These are phyloP conservation scores for Bonia amplexicaulis DNA, from an alignment of 176 grass and related monocot species.

Conservation along the genomic window DNA sequence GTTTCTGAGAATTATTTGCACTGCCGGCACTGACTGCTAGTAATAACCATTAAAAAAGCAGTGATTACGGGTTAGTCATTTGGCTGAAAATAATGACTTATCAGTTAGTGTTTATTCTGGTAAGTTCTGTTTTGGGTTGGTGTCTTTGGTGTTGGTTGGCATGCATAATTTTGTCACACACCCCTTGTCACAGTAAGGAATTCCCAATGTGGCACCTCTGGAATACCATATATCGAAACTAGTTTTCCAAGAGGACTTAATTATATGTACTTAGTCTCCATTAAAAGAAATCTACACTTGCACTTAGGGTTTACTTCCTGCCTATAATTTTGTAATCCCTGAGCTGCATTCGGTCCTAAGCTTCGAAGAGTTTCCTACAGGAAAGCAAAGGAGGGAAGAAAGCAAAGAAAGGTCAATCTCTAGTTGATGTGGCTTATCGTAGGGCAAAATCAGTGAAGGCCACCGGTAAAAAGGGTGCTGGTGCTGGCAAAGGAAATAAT, in stretches of 20 bases:
- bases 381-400: constrained; percentile 53
- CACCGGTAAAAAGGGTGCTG: constrained; percentile 39
- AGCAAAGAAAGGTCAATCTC: constrained; percentile 49
- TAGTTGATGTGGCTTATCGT: constrained; percentile 80
- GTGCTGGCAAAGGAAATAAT: constrained; percentile 42
- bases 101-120: not conserved
- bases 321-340: not conserved
- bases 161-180: not conserved
- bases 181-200: not conserved
- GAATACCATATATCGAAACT: not conserved
- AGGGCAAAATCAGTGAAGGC: constrained; percentile 80
- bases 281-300: not conserved
- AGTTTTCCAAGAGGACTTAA: not conserved
- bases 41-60: not conserved
- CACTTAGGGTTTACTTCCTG: not conserved
- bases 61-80: not conserved
- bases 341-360: constrained; percentile 15
- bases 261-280: not conserved
- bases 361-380: constrained; percentile 7
- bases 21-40: not conserved
- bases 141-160: not conserved
- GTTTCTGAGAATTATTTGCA: not conserved
- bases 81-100: not conserved
- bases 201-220: not conserved
- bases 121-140: not conserved